These are phyloP conservation scores for Daldinia childiae DNA, from an alignment of 495 filamentous ascomycete species.

Conservation along the genomic window DNA sequence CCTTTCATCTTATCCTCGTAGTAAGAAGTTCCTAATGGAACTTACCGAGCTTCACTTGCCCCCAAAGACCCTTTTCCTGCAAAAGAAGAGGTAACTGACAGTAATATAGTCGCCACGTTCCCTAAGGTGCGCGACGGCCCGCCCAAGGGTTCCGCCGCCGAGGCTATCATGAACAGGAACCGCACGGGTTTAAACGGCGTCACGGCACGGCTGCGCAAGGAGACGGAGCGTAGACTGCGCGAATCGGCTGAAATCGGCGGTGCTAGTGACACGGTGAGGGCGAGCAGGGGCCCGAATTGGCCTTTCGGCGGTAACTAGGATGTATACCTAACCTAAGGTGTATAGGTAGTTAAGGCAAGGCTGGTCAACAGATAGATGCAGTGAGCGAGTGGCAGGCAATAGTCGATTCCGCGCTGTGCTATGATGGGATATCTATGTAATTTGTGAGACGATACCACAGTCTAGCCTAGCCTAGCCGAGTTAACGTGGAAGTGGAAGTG, in stretches of 20 bases:
- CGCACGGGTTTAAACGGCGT: constrained; percentile 21
- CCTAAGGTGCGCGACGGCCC: constrained; percentile 32
- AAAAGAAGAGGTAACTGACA: background rate
- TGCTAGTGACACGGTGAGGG: background rate
- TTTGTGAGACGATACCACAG: constrained; percentile 3
- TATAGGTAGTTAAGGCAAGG: too few species aligned
- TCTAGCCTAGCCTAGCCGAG: background rate
- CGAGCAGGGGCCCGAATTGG: constrained; percentile 27
- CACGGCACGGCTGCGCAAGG: constrained; percentile 20
- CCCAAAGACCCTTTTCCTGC: background rate
- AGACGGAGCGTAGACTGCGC: constrained; percentile 19
- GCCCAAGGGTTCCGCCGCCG: constrained; percentile 31
- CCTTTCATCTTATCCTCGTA: background rate
- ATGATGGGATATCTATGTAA: background rate
- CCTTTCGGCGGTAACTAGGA: constrained; percentile 24
- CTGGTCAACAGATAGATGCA: background rate
- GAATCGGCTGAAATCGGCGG: constrained; percentile 16
- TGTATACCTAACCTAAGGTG: too few species aligned
- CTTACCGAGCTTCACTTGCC: background rate
- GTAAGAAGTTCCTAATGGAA: background rate
- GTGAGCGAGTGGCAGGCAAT: background rate
- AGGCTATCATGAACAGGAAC: constrained; percentile 34
- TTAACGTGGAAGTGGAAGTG: too few species aligned
- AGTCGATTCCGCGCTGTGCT: too few species aligned
- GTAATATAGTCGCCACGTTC: constrained; percentile 36